Evolutionary conservation across 129 eudicot genomes (phyloP), one percentile per base, ranked within the genome.

Genomic region (Erigeron canadensis): DNA sequence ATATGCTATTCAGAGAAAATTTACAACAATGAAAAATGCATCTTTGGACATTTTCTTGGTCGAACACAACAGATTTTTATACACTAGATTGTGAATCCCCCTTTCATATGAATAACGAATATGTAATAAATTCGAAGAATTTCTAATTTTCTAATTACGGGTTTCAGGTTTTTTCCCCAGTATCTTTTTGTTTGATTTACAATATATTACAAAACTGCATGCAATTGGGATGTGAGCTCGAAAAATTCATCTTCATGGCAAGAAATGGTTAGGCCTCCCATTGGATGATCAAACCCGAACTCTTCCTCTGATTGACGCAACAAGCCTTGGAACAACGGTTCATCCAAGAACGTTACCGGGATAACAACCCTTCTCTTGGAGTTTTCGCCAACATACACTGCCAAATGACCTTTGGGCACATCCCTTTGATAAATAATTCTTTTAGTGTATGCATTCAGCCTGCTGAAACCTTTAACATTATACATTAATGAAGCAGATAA

Each of bases 161-260:
- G 34, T 28, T 28, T 28, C 34, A 28, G 34, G 34, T 28, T 28
- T 28, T 3, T 1, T 28, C 34, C 34, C 3, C 34, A 28, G 34
- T 1, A 1, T 23, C 1, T 1, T 54, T 39, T 56, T 41, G 15
- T 8, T 44, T 11, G 19, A 7, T 39, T 40, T 21, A 58, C 12
- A 73, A 38, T 73, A 50, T 17, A 51, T 73, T 50, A 73, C 13
- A 62, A 63, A 48, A 17, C 3, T 28, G 34, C 37, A 34, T 63
- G 48, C 23, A 63, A 50, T 3, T 16, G 41, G 22, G 43, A 3
- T 7, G 42, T 73, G 63, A 73, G 62, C 78, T 73, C 16, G 43
- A 73, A 63, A 63, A 74, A 74, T n/a, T 51, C 71, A 38, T 74
- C 70, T 74, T 63, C 78, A 18, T 74, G 54, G 78, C 78, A 74